Base-by-base conservation (phyloP, 2,329 filamentous ascomycete genomes). In the Metarhizium anisopliae region DNA sequence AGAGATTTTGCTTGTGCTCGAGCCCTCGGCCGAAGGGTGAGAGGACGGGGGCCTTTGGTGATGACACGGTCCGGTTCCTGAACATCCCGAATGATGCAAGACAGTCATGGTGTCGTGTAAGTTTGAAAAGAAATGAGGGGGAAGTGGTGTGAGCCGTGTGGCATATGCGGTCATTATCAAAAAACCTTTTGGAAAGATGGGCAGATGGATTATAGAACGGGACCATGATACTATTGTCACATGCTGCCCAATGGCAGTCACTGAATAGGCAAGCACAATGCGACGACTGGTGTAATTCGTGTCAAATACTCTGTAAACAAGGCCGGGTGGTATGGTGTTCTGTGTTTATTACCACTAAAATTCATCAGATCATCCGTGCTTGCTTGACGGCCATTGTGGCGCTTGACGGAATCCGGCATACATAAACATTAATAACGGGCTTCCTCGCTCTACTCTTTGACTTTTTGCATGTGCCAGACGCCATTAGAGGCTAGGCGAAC, bases 71-170 rank as follows among this genome's bases (percentile, higher is more conserved):
- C 35, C 47, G 14, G 35, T 50, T 51, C 55, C 51, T 56, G 16
- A 47, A 43, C 18, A 40, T 54, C n/a, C 47, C 50, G 47, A 56
- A 45, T 50, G 38, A 53, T 47, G 51, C 51, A 56, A 47, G 55
- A 47, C 51, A 40, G 40, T 30, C 36, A 47, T 13, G 29, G 30
- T 50, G 35, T 49, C 20, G 32, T 50, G 32, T 52, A 47, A 45
- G 36, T 25, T 40, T 30, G 43, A 18, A 40, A 32, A 47, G 29
- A 29, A 45, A 49, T 4, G 25, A 8, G 20, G 14, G 18, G 20
- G 13, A 38, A 36, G 30, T 54, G 52, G 55, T 54, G 52, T 56
- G 52, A 51, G 38, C 29, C 25, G 52, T 32, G 29, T 50, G 36
- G 35, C 29, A 53, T 13, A 53, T 56, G 55, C 47, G 30, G 51